These are phyloP conservation scores for Syzygium aqueum DNA, from an alignment of 345 rosid species.

Conservation along the genomic window DNA sequence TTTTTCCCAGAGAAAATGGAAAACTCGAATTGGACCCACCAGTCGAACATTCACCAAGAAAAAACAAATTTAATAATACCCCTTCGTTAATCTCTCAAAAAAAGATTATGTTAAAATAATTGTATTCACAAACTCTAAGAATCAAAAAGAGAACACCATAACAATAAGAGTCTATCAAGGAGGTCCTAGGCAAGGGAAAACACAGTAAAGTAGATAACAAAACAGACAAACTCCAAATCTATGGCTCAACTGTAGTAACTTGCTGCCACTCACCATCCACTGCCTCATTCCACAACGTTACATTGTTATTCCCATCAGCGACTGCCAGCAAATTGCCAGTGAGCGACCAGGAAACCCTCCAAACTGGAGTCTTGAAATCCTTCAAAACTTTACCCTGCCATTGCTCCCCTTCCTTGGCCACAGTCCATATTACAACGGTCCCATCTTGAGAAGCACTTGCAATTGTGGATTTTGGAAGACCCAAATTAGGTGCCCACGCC, in stretches of 20 bases:
- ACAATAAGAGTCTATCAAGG: not conserved
- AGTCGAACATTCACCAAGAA: not conserved
- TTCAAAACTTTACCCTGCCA: conserved; percentile 57
- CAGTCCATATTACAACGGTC: conserved; percentile 48
- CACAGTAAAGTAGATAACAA: not conserved
- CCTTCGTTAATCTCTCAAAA: not conserved
- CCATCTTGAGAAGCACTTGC: conserved; percentile 66
- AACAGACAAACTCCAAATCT: conserved; percentile 2
- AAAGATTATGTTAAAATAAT: not conserved
- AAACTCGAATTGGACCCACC: not conserved
- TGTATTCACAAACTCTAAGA: not conserved
- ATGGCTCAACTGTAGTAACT: conserved; percentile 40
- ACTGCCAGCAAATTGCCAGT: conserved; percentile 53
- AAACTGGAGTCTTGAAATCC: conserved; percentile 52
- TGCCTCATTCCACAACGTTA: conserved; percentile 55
- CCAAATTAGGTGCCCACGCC: conserved; percentile 69
- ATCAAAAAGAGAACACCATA: not conserved
- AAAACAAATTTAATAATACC: not conserved
- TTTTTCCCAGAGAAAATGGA: not conserved
- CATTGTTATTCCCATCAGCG: conserved; percentile 46
- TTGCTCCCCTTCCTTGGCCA: conserved; percentile 45
- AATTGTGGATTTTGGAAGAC: conserved; percentile 53
- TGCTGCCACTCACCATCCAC: conserved; percentile 59
- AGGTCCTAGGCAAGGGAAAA: not conserved
- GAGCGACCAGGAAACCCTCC: conserved; percentile 56